Evolutionary conservation across 331 rosid species (phyloP), one percentile per base, ranked within the genome.

Genomic region (Quercus tomentella): DNA sequence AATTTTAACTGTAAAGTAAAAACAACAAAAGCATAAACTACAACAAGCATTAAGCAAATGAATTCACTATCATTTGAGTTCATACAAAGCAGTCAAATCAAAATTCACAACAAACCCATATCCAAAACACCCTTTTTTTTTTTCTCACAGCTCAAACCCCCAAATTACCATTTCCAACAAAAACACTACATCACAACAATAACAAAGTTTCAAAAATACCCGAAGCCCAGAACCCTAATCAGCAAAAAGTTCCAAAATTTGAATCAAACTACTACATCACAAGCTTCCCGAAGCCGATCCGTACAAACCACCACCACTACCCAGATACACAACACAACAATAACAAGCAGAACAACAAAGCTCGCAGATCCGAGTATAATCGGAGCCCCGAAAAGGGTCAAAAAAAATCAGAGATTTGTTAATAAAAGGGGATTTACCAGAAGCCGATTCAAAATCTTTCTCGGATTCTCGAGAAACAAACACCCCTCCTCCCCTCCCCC

Each of bases 331-430:
- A 65, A 49, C 54, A 11, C 17, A 49, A 12, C 54, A 49, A 49
- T 14, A 49, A 49, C 54, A 61, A 15, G 45, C 45, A 41, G 51
- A 76, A 78, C 4, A 26, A 30, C 22, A 69, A 78, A 30, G 20
- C 77, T 74, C 20, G 70, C 70, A 87, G 83, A 85, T 81, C 75
- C 82, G 23, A 76, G 71, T 5, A 23, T 68, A 62, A 78, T 67
- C 83, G 14, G 63, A 66, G 61, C 20, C 37, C 69, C 11, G 84
- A 60, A 80, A 73, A 43, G 31, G 58, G 62, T 56, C 4, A 41
- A 41, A 41, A 41, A 66, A 75, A 57, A 72, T 60, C 43, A 86
- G 84, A 81, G 82, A 77, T 65, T 80, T 26, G 54, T 70, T 72
- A 41, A 41, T 8, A 41, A 41, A 41, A 15, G 21, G 30, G 26